phyloP scores from a whole-genome alignment of 768 basidiomycete genomes.

The Postia placenta region DNA sequence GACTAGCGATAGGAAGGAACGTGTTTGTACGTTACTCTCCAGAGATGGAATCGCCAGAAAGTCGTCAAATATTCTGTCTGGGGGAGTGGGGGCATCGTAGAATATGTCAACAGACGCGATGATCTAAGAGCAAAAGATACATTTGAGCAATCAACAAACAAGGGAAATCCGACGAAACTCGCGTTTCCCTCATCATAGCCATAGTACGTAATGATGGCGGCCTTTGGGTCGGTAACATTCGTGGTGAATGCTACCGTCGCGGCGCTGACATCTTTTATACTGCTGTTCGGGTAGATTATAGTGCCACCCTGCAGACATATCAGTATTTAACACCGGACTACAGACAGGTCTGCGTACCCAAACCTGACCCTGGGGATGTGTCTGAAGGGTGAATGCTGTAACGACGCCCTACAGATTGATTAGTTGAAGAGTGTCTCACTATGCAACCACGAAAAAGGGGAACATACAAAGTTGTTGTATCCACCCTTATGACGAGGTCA shows the following conservation, averaged over 20 bases:
- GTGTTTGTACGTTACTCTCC: slow-evolving; percentile 32
- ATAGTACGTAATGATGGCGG: slow-evolving; percentile 41
- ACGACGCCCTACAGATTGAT: slow-evolving; percentile 45
- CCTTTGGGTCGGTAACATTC: slow-evolving; percentile 44
- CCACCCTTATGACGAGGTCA: slow-evolving; percentile 40
- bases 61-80: slow-evolving; percentile 44
- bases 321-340: neutral
- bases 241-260: slow-evolving; percentile 37
- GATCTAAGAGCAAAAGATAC: slow-evolving; percentile 3
- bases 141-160: neutral
- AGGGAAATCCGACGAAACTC: slow-evolving; percentile 9
- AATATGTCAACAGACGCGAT: slow-evolving; percentile 36
- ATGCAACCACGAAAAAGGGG: slow-evolving; percentile 7
- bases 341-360: slow-evolving; percentile 41
- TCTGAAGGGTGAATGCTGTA: slow-evolving; percentile 48
- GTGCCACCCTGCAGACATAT: slow-evolving; percentile 39
- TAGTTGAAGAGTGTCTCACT: neutral
- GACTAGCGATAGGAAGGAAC: slow-evolving; percentile 37
- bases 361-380: slow-evolving; percentile 48
- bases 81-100: slow-evolving; percentile 50
- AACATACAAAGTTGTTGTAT: slow-evolving; percentile 51
- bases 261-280: slow-evolving; percentile 20
- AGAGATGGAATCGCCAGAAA: slow-evolving; percentile 41
- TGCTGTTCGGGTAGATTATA: slow-evolving; percentile 24
- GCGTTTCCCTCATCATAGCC: slow-evolving; percentile 30